These are phyloP conservation scores for Vitis labrusca DNA, from an alignment of 164 flowering plant genomes.

Conservation along the genomic window DNA sequence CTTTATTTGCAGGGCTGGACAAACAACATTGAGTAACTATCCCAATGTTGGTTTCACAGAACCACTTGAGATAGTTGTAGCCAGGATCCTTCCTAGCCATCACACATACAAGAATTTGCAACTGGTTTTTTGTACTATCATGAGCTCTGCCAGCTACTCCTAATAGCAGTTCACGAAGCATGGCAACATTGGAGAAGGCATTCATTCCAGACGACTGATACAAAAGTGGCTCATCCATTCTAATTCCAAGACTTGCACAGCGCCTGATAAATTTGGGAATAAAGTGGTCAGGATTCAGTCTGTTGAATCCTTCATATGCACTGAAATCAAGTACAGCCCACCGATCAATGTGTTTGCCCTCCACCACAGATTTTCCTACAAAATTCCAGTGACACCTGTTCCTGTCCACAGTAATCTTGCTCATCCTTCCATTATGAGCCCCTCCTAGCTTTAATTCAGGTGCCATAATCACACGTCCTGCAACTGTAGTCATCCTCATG, in stretches of 20 bases:
- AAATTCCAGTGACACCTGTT: constrained; percentile 60
- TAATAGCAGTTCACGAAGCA: constrained; percentile 35
- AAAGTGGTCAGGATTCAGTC: constrained; percentile 24
- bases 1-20: constrained; percentile 32
- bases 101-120: constrained; percentile 63
- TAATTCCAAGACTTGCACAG: constrained; percentile 38
- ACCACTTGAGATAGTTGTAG: constrained; percentile 68
- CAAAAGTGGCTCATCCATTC: constrained; percentile 34
- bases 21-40: constrained; percentile 73
- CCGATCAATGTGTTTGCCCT: constrained; percentile 35
- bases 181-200: constrained; percentile 20
- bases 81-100: constrained; percentile 58
- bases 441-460: constrained; percentile 48
- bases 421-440: constrained; percentile 9
- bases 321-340: constrained; percentile 54
- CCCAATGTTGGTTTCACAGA: constrained; percentile 70
- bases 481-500: constrained; percentile 41
- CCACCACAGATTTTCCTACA: constrained; percentile 27
- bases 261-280: constrained; percentile 27
- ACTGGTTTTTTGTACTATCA: constrained; percentile 1
- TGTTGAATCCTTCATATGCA: neutral
- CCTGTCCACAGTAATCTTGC: constrained; percentile 17
- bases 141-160: constrained; percentile 3
- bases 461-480: constrained; percentile 43
- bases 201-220: constrained; percentile 25